Percentiles rank a stretch among this genome's conserved stretches.
Evolutionary conservation across 2,329 filamentous ascomycete species (phyloP).

Genomic region (Fusarium haematococcum): DNA sequence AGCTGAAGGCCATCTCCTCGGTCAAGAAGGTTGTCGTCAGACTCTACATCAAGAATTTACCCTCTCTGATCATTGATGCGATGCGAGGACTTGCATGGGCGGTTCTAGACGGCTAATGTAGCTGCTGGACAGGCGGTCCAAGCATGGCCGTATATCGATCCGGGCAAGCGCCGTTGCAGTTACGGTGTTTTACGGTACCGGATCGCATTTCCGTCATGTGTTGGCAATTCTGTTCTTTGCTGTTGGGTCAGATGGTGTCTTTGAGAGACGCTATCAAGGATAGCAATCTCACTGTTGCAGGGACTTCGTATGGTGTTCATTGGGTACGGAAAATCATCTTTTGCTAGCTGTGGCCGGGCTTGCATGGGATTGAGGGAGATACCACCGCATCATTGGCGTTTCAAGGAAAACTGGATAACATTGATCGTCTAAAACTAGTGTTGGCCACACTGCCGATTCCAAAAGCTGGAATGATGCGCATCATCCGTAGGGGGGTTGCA

Average conservation of each 20-base stretch:
- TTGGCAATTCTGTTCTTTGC: neutral
- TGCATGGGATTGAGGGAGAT: neutral
- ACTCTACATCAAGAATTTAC: neutral
- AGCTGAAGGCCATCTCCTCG: conserved; percentile 21
- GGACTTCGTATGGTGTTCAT: neutral
- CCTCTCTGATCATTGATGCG: conserved; percentile 2
- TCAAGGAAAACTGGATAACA: neutral
- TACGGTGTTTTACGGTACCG: neutral
- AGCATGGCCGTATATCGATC: neutral
- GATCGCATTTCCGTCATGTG: neutral
- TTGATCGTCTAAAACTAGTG: conserved; percentile 17
- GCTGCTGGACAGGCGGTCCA: neutral
- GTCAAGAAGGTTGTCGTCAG: conserved; percentile 23
- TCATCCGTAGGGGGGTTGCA: conserved; percentile 25
- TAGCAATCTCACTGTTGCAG: neutral
- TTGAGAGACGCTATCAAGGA: neutral
- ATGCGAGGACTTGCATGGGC: conserved; percentile 21
- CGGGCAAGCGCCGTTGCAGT: neutral
- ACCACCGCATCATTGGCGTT: neutral
- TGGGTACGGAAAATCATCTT: neutral
- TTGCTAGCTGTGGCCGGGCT: neutral
- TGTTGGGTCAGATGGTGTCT: neutral
- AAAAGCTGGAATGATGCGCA: conserved; percentile 18
- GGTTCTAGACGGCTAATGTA: conserved; percentile 6
- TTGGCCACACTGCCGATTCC: conserved; percentile 24